A percentile compares a stretch with the other conserved stretches of the same genome.
Evolutionary conservation across 2,329 filamentous ascomycete genomes (phyloP).

Genomic region (Calonectria multiphialidica): DNA sequence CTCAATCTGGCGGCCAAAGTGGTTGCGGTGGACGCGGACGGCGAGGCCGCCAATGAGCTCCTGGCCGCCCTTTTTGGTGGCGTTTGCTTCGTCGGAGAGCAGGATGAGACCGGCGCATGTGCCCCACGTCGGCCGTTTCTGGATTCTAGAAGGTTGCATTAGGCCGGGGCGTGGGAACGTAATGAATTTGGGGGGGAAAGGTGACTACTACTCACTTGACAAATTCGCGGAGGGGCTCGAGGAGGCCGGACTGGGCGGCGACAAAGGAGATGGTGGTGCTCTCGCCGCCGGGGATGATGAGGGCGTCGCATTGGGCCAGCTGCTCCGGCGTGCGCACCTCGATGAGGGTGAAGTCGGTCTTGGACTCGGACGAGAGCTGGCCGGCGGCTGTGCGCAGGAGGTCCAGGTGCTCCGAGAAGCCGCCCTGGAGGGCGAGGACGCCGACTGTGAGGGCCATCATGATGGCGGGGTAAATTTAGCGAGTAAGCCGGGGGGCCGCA

Average conservation of each 20-base stretch:
- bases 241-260: slow-evolving; percentile 81
- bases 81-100: slow-evolving; percentile 87
- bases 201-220: slow-evolving; percentile 76
- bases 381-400: slow-evolving; percentile 77
- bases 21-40: slow-evolving; percentile 92
- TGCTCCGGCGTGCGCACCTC: slow-evolving; percentile 84
- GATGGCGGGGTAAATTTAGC: slow-evolving; percentile 19
- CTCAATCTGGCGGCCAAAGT: slow-evolving; percentile 94
- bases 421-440: slow-evolving; percentile 86
- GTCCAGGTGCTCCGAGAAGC: slow-evolving; percentile 88
- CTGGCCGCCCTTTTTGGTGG: slow-evolving; percentile 91
- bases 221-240: slow-evolving; percentile 89
- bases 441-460: slow-evolving; percentile 63
- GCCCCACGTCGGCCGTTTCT: slow-evolving; percentile 90
- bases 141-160: slow-evolving; percentile 62
- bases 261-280: slow-evolving; percentile 94
- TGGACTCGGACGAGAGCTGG: slow-evolving; percentile 53
- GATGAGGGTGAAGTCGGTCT: slow-evolving; percentile 69
- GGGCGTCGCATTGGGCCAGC: slow-evolving; percentile 79
- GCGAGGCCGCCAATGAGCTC: slow-evolving; percentile 93
- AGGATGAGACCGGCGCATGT: slow-evolving; percentile 96
- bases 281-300: slow-evolving; percentile 94
- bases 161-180: not conserved
- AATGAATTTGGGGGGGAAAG: not conserved
- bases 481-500: not conserved